Evolutionary conservation across 257 asterid species (phyloP).

Genomic region (Penstemon newberryi): DNA sequence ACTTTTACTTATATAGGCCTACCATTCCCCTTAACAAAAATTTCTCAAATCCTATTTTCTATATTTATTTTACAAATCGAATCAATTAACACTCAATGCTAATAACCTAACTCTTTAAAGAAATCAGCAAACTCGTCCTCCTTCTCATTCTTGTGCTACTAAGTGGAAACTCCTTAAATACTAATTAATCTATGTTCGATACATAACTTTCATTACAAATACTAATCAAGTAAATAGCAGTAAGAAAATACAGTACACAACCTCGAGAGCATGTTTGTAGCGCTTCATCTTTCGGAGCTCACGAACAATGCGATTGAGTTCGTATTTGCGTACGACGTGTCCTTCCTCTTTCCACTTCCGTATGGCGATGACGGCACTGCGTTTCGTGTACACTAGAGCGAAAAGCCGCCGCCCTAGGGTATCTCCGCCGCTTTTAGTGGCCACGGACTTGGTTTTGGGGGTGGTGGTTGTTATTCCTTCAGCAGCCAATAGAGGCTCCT

Average conservation of each 20-base stretch:
- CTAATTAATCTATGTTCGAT: no score
- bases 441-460: conserved; percentile 1
- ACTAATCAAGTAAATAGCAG: not conserved
- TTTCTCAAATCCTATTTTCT: not conserved
- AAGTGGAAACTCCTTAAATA: not conserved
- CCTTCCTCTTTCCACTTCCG: conserved; percentile 93
- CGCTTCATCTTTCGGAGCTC: conserved; percentile 82
- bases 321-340: conserved; percentile 62
- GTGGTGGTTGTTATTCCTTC: conserved; percentile 18
- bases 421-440: conserved; percentile 44
- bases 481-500: conserved; percentile 21
- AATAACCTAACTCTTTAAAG: not conserved
- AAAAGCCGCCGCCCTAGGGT: conserved; percentile 73
- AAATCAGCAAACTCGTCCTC: not conserved
- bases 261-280: conserved; percentile 91
- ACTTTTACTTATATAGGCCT: not conserved
- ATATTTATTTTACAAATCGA: not conserved
- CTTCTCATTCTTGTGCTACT: not conserved
- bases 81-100: not conserved
- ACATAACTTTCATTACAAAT: no score
- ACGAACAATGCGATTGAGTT: conserved; percentile 81
- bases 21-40: conserved; percentile 12
- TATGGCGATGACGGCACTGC: conserved; percentile 73
- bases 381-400: conserved; percentile 65
- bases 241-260: conserved; percentile 12